These are phyloP conservation scores for Trichomonas vaginalis DNA, from an alignment of 208 protist species.

Conservation along the genomic window DNA sequence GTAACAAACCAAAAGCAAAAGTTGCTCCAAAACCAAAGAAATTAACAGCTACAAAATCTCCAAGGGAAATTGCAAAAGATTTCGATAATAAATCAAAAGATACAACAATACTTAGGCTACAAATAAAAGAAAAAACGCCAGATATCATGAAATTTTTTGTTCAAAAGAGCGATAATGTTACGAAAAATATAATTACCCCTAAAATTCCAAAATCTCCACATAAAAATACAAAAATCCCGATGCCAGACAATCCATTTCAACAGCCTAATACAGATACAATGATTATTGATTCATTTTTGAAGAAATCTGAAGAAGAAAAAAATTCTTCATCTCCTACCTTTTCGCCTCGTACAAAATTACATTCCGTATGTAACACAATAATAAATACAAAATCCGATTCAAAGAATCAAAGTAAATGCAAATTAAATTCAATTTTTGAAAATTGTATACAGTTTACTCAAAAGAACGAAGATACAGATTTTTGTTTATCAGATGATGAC, in stretches of 20 bases:
- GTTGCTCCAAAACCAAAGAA: not conserved
- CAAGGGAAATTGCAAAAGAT: not conserved
- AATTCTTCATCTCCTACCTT: not conserved
- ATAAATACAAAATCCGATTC: not conserved
- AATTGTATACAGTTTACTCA: not conserved
- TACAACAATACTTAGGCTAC: not conserved
- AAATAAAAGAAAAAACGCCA: not conserved
- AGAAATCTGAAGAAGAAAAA: not conserved
- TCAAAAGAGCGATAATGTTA: not conserved
- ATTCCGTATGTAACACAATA: not conserved
- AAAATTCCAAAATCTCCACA: not conserved
- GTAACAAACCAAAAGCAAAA: not conserved
- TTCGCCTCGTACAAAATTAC: not conserved
- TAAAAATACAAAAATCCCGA: not conserved
- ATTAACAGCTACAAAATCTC: not conserved
- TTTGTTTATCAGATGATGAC: not conserved
- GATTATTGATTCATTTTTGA: not conserved
- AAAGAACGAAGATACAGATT: not conserved
- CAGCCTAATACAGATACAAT: not conserved
- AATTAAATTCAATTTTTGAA: not conserved
- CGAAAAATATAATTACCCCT: not conserved
- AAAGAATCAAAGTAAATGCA: not conserved
- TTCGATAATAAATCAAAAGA: not conserved
- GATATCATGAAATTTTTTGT: not conserved
- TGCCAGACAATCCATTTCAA: not conserved